Evolutionary conservation across 306 rosid genomes (phyloP).

Genomic region (Lathyrus aphaca): DNA sequence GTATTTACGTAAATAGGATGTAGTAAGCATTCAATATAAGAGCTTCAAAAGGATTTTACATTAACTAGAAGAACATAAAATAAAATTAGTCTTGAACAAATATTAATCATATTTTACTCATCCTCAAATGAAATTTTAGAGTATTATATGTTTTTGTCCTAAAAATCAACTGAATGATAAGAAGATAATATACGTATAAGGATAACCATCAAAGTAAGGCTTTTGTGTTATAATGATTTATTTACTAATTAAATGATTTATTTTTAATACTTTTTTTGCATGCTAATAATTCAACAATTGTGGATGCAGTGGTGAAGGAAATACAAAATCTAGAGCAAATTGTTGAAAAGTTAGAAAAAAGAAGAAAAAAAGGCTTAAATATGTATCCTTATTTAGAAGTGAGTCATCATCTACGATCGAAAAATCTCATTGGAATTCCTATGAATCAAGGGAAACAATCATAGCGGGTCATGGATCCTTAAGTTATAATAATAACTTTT

Average conservation of each 20-base stretch:
- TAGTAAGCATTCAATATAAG: too few species aligned
- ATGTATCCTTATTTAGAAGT: too few species aligned
- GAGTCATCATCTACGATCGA: background rate
- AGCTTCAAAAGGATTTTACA: too few species aligned
- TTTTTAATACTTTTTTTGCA: slow-evolving; percentile 26
- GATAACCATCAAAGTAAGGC: background rate
- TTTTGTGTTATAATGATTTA: background rate
- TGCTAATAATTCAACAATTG: slow-evolving; percentile 68
- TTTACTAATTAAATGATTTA: background rate
- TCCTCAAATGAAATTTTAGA: too few species aligned
- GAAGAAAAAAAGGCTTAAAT: too few species aligned
- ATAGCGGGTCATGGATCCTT: slow-evolving; percentile 37
- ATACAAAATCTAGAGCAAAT: slow-evolving; percentile 49
- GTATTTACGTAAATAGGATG: too few species aligned
- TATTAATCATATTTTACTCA: too few species aligned
- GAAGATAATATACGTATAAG: background rate
- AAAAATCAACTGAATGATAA: too few species aligned
- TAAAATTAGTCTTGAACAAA: too few species aligned
- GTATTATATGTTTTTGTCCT: too few species aligned
- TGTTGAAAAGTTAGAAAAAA: slow-evolving; percentile 51
- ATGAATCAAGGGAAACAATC: slow-evolving; percentile 47
- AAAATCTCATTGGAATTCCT: too few species aligned
- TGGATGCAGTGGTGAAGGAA: slow-evolving; percentile 72
- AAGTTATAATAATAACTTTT: background rate
- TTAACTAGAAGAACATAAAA: too few species aligned